Conservation (phyloP, 495 filamentous ascomycete species). For the Glutinoglossum americanum region DNA sequence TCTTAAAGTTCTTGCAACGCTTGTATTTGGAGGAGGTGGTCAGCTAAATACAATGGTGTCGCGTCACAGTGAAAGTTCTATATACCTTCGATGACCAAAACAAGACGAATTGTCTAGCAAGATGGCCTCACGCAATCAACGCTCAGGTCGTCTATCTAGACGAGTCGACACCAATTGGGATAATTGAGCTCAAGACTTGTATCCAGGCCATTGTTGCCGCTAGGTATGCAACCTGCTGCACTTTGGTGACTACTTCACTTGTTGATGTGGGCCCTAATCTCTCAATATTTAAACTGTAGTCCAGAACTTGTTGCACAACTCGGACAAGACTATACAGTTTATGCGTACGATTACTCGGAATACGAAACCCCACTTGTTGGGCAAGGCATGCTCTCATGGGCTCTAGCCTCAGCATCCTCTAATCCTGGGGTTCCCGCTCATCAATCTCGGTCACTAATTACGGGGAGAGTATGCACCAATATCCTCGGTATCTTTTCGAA, state of each 20-base stretch:
- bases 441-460: conserved; percentile 55
- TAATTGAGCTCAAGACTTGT: conserved; percentile 78
- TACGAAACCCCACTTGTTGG: conserved; percentile 81
- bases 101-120: conserved; percentile 78
- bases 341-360: conserved; percentile 93
- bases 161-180: conserved; percentile 54
- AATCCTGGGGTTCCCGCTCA: conserved; percentile 32
- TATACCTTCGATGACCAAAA: conserved; percentile 88
- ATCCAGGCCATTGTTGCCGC: conserved; percentile 67
- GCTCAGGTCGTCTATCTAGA: conserved; percentile 66
- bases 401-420: conserved; percentile 39
- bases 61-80: conserved; percentile 62
- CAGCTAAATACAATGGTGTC: neutral
- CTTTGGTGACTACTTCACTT: neutral
- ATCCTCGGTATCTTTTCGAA: conserved; percentile 62
- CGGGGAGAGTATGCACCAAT: conserved; percentile 75
- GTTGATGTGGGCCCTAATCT: neutral
- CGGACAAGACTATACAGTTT: conserved; percentile 85
- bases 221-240: conserved; percentile 22
- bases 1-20: neutral
- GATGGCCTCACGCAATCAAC: conserved; percentile 61
- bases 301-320: conserved; percentile 70
- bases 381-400: conserved; percentile 87
- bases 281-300: conserved; percentile 20
- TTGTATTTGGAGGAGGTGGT: neutral